Evolutionary conservation across 805 yeast species (phyloP), one percentile per base, ranked within the genome.

Genomic region (Yamadazyma nakazawae): DNA sequence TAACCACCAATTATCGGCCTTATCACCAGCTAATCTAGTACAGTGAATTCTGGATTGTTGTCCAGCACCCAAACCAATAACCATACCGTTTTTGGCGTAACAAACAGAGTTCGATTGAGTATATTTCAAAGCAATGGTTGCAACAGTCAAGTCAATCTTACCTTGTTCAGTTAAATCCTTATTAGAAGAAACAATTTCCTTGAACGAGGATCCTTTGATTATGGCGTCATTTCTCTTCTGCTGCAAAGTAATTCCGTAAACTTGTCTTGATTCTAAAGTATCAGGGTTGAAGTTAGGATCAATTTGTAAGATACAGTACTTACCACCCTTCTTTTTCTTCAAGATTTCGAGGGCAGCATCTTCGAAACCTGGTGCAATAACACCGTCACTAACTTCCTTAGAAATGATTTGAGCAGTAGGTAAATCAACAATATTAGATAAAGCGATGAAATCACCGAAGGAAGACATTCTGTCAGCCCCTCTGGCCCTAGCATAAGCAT

Each of bases 401-500:
- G 97, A 87, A 66, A 94, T 94, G 71, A 94, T 92, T 71, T 87
- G 85, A 46, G 99, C 99, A 50, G 99, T 94, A 63, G 97, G 89
- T 45, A 86, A 75, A 69, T 94, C 99, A 57, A 94, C 99, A 70
- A 87, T 88, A 78, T 92, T 92, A 52, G 97, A 90, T 55, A 94
- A 78, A 40, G 99, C 99, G 62, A 94, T 94, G 79, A 90, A 94
- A 73, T 94, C 99, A 66, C 99, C 99, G 66, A 94, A 94, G 12
- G 96, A 88, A 5, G 97, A 91, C 99, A 94, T 94, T 80, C 99
- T 85, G 74, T 94, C 99, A 57, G 99, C 99, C 70, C 99, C 99
- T 73, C 99, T 88, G 47, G 99, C 99, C 75, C 98, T 88, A 34
- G 99, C 99, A 63, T 94, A 94, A 48, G 99, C 99, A 64, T 87